phyloP scores from a whole-genome alignment of 768 basidiomycete genomes.

The Mycena latifolia region DNA sequence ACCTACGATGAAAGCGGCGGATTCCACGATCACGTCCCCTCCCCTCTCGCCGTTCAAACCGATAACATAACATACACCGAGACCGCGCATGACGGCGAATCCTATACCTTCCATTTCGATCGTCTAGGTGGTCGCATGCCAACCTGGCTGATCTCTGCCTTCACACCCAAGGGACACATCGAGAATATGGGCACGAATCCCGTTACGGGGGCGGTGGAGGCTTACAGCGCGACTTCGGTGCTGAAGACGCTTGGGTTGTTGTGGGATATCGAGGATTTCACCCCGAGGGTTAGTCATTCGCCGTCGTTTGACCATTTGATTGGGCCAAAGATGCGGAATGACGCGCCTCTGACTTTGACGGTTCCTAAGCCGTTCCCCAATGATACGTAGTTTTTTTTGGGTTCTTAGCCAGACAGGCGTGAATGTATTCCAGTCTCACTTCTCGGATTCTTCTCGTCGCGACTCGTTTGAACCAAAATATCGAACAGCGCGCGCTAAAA shows the following conservation, averaged over 20 bases:
- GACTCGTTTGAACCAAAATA: no score
- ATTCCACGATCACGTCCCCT: slow-evolving; percentile 48
- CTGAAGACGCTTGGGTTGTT: slow-evolving; percentile 38
- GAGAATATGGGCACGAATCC: slow-evolving; percentile 43
- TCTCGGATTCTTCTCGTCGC: no score
- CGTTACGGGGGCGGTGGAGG: slow-evolving; percentile 30
- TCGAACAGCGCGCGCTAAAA: no score
- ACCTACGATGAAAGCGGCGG: slow-evolving; percentile 50
- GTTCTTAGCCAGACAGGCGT: no score
- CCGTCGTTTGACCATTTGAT: slow-evolving; percentile 38
- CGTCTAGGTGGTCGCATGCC: slow-evolving; percentile 47
- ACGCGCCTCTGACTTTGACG: slow-evolving; percentile 26
- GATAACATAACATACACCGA: slow-evolving; percentile 46
- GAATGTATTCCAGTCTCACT: no score
- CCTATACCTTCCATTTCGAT: slow-evolving; percentile 43
- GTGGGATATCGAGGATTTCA: slow-evolving; percentile 37
- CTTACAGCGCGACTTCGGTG: slow-evolving; percentile 37
- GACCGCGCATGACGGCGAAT: slow-evolving; percentile 37
- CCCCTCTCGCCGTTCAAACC: slow-evolving; percentile 42
- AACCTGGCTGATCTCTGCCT: slow-evolving; percentile 42
- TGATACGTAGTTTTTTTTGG: slow-evolving; percentile 51
- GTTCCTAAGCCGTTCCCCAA: slow-evolving; percentile 36
- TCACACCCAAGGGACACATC: slow-evolving; percentile 36
- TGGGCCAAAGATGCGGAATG: slow-evolving; percentile 28
- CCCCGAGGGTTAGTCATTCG: slow-evolving; percentile 34